Conservation (phyloP, 2,329 filamentous ascomycete genomes). For the Colletotrichum sansevieriae region DNA sequence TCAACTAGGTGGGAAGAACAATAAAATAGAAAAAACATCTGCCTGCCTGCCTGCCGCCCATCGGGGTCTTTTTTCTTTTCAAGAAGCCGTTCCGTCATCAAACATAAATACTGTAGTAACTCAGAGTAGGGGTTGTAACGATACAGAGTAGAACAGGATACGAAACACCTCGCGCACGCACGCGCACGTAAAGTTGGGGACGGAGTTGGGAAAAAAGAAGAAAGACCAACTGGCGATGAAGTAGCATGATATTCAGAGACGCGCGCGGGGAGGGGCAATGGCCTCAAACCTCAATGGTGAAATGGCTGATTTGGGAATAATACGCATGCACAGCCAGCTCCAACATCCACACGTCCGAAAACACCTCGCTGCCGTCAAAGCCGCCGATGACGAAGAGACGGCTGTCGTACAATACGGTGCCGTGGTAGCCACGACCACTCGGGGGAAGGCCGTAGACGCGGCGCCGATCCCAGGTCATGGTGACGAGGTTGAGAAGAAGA, state of each 20-base stretch:
- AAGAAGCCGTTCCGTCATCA: conserved; percentile 42
- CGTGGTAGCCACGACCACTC: conserved; percentile 75
- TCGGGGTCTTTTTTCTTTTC: conserved; percentile 9
- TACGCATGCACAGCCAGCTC: conserved; percentile 79
- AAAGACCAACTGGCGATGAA: not conserved
- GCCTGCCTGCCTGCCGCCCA: conserved; percentile 23
- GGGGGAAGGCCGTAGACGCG: conserved; percentile 74
- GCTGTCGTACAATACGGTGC: conserved; percentile 74
- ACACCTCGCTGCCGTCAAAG: conserved; percentile 77
- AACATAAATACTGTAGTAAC: conserved; percentile 39
- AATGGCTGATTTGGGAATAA: conserved; percentile 81
- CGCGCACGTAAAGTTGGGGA: conserved; percentile 8
- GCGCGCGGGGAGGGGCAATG: not conserved
- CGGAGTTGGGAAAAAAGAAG: not conserved
- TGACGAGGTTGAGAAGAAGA: conserved; percentile 76
- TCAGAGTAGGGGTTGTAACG: conserved; percentile 23
- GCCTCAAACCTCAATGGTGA: conserved; percentile 73
- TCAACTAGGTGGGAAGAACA: conserved; percentile 3
- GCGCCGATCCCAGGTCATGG: conserved; percentile 79
- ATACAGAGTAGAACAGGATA: conserved; percentile 20
- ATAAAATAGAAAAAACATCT: conserved; percentile 12
- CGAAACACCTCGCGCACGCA: not conserved
- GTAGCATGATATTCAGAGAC: conserved; percentile 21
- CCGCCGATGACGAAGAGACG: conserved; percentile 74
- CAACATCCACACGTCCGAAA: conserved; percentile 75